phyloP scores from a whole-genome alignment of 2,329 filamentous ascomycete genomes.

The Verticillium klebahnii region DNA sequence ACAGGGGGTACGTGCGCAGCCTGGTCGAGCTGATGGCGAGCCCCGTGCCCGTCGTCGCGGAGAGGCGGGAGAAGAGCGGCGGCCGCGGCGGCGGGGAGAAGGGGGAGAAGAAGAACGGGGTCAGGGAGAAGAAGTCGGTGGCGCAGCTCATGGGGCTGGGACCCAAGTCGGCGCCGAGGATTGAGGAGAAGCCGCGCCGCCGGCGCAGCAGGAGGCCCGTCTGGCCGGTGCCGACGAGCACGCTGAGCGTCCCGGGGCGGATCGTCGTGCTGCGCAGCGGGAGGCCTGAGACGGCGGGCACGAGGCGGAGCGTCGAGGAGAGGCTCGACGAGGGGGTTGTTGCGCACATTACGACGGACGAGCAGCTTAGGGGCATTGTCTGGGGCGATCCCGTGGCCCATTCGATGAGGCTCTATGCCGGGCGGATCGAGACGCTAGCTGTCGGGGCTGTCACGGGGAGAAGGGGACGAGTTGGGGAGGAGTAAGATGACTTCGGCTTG shows the following conservation, averaged over 20 bases:
- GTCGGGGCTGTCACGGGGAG: constrained; percentile 58
- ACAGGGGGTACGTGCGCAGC: constrained; percentile 69
- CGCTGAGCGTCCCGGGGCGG: constrained; percentile 65
- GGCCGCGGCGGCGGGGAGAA: constrained; percentile 1
- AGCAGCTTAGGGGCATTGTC: constrained; percentile 63
- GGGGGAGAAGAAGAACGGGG: neutral
- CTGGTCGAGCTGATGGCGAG: constrained; percentile 66
- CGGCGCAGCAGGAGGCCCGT: constrained; percentile 21
- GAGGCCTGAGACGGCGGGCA: constrained; percentile 29
- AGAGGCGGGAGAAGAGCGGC: constrained; percentile 10
- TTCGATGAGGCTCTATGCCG: constrained; percentile 73
- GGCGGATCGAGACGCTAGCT: constrained; percentile 66
- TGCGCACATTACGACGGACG: constrained; percentile 64
- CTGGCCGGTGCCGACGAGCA: constrained; percentile 64
- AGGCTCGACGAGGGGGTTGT: constrained; percentile 57
- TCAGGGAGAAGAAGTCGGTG: constrained; percentile 1
- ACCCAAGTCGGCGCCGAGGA: constrained; percentile 12
- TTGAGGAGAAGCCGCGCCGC: constrained; percentile 13
- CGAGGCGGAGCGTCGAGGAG: constrained; percentile 44
- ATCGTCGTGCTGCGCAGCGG: constrained; percentile 61
- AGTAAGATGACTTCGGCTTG: neutral
- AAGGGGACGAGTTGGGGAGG: constrained; percentile 8
- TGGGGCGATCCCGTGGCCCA: constrained; percentile 82
- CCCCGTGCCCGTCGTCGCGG: constrained; percentile 40
- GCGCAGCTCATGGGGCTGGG: constrained; percentile 2